phyloP scores from a whole-genome alignment of 805 yeast genomes.

The Candida sanyiensis region DNA sequence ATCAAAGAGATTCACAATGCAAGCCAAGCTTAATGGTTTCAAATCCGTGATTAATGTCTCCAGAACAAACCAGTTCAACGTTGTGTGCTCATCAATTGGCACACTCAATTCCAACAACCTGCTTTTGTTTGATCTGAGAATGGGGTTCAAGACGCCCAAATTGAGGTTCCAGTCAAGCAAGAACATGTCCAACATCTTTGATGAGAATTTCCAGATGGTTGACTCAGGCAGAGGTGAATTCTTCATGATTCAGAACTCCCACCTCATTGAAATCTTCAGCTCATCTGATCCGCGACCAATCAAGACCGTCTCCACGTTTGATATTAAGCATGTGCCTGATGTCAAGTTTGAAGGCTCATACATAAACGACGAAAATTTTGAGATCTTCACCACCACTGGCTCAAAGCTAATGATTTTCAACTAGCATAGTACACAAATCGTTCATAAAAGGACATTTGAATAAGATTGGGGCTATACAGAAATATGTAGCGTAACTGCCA shows the following conservation, averaged over 20 bases:
- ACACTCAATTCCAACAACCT: slow-evolving; percentile 6
- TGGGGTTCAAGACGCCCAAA: slow-evolving; percentile 8
- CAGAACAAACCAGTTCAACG: slow-evolving; percentile 4
- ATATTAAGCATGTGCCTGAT: not conserved
- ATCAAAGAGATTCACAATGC: not conserved
- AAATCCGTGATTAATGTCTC: slow-evolving; percentile 11
- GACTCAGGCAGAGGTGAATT: slow-evolving; percentile 1
- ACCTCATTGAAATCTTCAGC: slow-evolving; percentile 11
- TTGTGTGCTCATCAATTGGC: slow-evolving; percentile 10
- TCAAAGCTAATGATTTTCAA: slow-evolving; percentile 1
- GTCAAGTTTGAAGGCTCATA: slow-evolving; percentile 2
- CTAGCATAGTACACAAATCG: not conserved
- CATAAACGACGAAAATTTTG: slow-evolving; percentile 1
- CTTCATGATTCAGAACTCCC: slow-evolving; percentile 11
- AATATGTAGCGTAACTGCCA: not conserved
- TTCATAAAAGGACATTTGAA: too few species aligned
- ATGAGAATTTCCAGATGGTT: slow-evolving; percentile 8
- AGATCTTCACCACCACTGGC: slow-evolving; percentile 3
- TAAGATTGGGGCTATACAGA: too few species aligned
- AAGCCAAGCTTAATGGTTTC: slow-evolving; percentile 1
- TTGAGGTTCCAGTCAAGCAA: slow-evolving; percentile 6
- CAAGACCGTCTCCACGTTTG: slow-evolving; percentile 8
- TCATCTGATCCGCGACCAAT: slow-evolving; percentile 5
- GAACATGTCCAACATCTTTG: slow-evolving; percentile 7
- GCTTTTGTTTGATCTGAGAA: slow-evolving; percentile 11